Conservation (phyloP, 1,284 basidiomycete genomes). For the Trametes polyzona region DNA sequence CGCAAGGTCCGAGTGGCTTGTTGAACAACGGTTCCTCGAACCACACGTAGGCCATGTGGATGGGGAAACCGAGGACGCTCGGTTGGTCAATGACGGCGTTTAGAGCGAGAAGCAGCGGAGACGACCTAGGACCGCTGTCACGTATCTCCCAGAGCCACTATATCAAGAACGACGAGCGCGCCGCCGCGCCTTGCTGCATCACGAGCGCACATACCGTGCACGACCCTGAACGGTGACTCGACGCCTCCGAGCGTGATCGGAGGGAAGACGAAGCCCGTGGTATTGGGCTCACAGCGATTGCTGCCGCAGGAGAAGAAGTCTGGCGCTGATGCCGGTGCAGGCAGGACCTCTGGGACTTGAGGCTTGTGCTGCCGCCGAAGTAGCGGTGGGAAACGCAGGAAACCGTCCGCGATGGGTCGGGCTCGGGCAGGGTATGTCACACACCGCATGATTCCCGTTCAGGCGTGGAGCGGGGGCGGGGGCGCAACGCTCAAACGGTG, state of each 20-base stretch:
- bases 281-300: neutral
- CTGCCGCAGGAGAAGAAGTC: neutral
- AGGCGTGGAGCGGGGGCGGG: neutral
- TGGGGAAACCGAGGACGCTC: no score
- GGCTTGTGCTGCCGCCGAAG: neutral
- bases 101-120: no score
- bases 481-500: neutral
- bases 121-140: no score
- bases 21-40: no score
- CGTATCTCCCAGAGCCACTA: no score
- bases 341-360: neutral
- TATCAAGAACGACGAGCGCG: neutral
- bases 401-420: neutral
- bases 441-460: neutral
- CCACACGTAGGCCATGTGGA: no score
- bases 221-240: constrained; percentile 2
- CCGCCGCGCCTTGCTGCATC: neutral
- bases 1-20: no score
- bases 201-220: neutral
- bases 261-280: neutral
- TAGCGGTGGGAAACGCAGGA: neutral
- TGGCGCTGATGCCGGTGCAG: neutral
- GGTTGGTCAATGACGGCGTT: neutral
- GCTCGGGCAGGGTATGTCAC: neutral
- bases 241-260: constrained; percentile 4